A percentile compares a stretch with the other conserved stretches of the same genome.
Conservation (phyloP, 225 moss, liverwort and hornwort species). For the Polytrichum formosum region DNA sequence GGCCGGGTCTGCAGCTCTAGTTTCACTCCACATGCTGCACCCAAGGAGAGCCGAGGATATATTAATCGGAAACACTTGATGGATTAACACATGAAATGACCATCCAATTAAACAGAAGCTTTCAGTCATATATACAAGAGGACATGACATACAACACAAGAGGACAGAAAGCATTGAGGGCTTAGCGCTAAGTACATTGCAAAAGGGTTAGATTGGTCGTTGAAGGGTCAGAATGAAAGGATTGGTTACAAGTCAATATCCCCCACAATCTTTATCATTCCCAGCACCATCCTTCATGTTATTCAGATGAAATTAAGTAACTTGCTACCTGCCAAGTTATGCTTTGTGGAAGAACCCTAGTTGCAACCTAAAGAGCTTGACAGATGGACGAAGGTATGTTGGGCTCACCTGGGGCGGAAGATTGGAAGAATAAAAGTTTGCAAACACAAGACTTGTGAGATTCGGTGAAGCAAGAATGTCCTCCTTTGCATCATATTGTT, state of each 20-base stretch:
- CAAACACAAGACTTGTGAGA: conserved; percentile 66
- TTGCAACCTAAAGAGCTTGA: background rate
- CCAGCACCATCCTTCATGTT: too few species aligned
- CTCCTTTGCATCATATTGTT: conserved; percentile 57
- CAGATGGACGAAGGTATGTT: background rate
- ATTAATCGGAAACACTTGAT: too few species aligned
- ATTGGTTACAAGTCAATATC: background rate
- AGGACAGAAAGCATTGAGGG: background rate
- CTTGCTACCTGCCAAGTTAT: too few species aligned
- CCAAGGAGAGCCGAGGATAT: background rate
- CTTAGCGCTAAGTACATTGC: conserved; percentile 44
- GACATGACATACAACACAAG: too few species aligned
- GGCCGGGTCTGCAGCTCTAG: conserved; percentile 80
- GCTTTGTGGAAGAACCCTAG: background rate
- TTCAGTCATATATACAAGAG: too few species aligned
- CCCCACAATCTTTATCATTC: background rate
- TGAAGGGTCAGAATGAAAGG: too few species aligned
- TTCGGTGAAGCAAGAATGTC: conserved; percentile 89
- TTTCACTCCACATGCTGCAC: conserved; percentile 91
- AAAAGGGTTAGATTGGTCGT: conserved; percentile 61
- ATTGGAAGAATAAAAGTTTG: conserved; percentile 71
- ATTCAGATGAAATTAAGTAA: too few species aligned
- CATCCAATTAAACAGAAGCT: too few species aligned
- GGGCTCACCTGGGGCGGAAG: conserved; percentile 64
- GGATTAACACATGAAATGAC: too few species aligned